Conservation (phyloP, 2,329 filamentous ascomycete species). For the Talaromyces amestolkiae region DNA sequence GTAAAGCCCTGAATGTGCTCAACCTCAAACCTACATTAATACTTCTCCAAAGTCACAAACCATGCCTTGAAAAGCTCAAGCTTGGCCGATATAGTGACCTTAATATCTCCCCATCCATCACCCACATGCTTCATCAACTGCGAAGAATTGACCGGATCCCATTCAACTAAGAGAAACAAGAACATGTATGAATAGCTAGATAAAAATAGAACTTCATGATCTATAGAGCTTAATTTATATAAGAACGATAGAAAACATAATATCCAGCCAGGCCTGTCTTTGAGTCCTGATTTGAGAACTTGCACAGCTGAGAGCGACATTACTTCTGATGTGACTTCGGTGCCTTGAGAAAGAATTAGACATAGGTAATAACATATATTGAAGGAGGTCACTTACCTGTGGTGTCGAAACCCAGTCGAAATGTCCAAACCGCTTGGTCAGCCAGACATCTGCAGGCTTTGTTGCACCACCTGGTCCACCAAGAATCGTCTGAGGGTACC, state of each 20-base stretch:
- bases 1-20: too few relatives aligned
- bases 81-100: neutral
- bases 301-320: too few relatives aligned
- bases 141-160: neutral
- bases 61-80: neutral
- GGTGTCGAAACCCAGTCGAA: conserved; percentile 7
- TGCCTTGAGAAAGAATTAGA: neutral
- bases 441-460: conserved; percentile 8
- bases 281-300: too few relatives aligned
- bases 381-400: neutral
- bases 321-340: neutral
- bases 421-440: neutral
- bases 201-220: too few relatives aligned
- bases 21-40: neutral
- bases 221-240: too few relatives aligned
- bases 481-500: conserved; percentile 48
- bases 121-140: neutral
- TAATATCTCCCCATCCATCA: neutral
- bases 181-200: too few relatives aligned
- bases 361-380: neutral
- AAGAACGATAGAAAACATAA: too few relatives aligned
- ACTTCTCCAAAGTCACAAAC: neutral
- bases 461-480: neutral
- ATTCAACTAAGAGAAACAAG: too few relatives aligned
- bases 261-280: too few relatives aligned